Evolutionary conservation across 352 stramenopile species (phyloP).

Genomic region (Phytopythium kandeliae): DNA sequence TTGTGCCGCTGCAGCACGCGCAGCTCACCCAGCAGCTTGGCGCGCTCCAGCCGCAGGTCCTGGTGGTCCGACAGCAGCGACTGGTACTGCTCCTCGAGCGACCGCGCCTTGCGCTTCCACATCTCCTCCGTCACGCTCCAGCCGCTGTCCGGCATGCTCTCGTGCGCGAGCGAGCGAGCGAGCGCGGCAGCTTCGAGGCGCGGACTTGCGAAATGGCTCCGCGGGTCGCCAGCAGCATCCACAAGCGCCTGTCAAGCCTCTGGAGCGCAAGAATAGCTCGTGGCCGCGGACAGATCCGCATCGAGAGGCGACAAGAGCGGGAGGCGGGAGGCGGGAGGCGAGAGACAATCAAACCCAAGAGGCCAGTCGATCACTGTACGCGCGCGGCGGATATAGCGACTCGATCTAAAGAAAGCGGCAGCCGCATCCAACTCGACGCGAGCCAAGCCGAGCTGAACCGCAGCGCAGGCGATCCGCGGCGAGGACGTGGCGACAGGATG

Average conservation of each 20-base stretch:
- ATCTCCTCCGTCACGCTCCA: slow-evolving; percentile 76
- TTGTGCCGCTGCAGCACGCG: slow-evolving; percentile 72
- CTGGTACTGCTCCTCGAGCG: slow-evolving; percentile 67
- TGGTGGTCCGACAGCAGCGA: slow-evolving; percentile 59
- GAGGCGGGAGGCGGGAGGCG: not conserved
- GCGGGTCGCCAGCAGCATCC: not conserved
- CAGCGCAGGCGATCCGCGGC: too few species aligned
- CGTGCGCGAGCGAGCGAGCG: too few species aligned
- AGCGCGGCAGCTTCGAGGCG: too few species aligned
- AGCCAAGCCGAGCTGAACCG: not conserved
- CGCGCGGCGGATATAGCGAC: too few species aligned
- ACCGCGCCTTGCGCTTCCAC: slow-evolving; percentile 69
- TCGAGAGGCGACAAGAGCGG: slow-evolving; percentile 2
- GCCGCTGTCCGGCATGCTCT: slow-evolving; percentile 38
- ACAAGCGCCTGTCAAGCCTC: not conserved
- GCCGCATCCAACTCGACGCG: not conserved
- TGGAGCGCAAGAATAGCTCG: not conserved
- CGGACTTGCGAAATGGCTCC: slow-evolving; percentile 2
- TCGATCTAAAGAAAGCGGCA: slow-evolving; percentile 24
- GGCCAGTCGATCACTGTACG: too few species aligned
- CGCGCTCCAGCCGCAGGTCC: slow-evolving; percentile 59
- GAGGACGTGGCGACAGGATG: too few species aligned
- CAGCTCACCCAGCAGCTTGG: slow-evolving; percentile 59
- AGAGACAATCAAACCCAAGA: too few species aligned
- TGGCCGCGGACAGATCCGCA: too few species aligned